A percentile compares a stretch with the other conserved stretches of the same genome.
Conservation (phyloP, 306 rosid genomes). For the Arachis stenosperma region DNA sequence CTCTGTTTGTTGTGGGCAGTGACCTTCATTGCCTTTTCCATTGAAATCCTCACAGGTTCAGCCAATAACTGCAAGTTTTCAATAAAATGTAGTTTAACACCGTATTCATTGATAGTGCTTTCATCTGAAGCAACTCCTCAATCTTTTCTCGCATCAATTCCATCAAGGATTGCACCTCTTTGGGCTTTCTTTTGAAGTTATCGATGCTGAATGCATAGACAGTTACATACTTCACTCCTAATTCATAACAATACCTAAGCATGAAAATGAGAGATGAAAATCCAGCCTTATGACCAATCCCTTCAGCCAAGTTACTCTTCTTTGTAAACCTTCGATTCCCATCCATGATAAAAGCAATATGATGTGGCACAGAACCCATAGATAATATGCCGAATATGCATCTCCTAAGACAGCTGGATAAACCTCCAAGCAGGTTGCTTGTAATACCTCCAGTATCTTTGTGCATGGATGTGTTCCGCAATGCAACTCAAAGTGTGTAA, state of each 20-base stretch:
- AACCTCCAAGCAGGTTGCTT: too few species aligned
- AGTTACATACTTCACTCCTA: conserved; percentile 40
- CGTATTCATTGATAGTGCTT: conserved; percentile 56
- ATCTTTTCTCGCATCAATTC: too few species aligned
- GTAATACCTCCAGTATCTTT: too few species aligned
- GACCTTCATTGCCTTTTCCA: conserved; percentile 51
- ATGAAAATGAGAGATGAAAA: conserved; percentile 55
- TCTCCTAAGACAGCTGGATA: too few species aligned
- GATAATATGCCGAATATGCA: conserved; percentile 50
- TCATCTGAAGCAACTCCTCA: conserved; percentile 19
- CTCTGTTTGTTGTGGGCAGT: too few species aligned
- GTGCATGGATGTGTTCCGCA: too few species aligned
- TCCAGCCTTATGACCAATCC: conserved; percentile 72
- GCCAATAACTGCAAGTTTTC: conserved; percentile 63
- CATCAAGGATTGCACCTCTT: too few species aligned
- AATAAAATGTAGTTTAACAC: conserved; percentile 62
- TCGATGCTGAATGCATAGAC: too few species aligned
- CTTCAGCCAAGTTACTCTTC: conserved; percentile 24
- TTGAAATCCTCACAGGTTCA: conserved; percentile 59
- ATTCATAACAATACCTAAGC: conserved; percentile 68
- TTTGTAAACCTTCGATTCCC: conserved; percentile 85
- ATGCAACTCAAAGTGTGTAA: too few species aligned
- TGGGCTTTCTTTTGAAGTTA: too few species aligned
- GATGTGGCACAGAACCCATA: conserved; percentile 70
- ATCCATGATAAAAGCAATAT: conserved; percentile 90